Base-by-base conservation (phyloP, 352 stramenopile genomes). In the Phytophthora pinifolia region DNA sequence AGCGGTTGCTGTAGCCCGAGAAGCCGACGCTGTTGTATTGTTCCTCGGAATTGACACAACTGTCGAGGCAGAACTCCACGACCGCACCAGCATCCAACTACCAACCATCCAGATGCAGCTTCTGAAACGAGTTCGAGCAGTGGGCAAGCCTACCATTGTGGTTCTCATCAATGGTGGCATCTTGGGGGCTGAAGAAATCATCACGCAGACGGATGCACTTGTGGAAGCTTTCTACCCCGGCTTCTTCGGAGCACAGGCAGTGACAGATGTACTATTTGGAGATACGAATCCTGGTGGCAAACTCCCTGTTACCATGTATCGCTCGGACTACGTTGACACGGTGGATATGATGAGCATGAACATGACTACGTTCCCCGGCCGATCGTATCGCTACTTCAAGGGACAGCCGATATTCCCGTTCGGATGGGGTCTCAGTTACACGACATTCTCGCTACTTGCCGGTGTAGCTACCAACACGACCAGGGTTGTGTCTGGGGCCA, bases 351-450 rank as follows among this genome's bases (percentile, higher is more conserved):
- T 71, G 54, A 88, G 80, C 60, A 93, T 96, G 77, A 79, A 79
- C 64, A 94, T 96, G 85, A 90, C 79, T 29, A 51, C 68, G 39
- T 83, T 73, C 41, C 86, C 86, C 0, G 88, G 88, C 1, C 74
- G 88, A 12, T 94, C 86, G 20, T 94, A 96, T 59, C 69, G 86
- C 0, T 97, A 96, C 59, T 96, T 82, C 69, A 89, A 78, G 48
- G 84, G 86, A 38, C 57, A 85, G 15, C 73, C 80, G 1, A 76
- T 96, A 25, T 91, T 92, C 45, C 67, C 79, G 5, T 97, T 97
- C 58, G 88, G 88, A 8, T 85, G 73, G 42, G 88, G 88, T 7
- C 64, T 96, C 44, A 91, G 76, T 53, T 96, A 97, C 69, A 92
- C 88, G 6, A 81, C 39, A 17, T 94, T 96, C 38, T 50, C 46